These are phyloP conservation scores for Chlorella vulgaris DNA, from an alignment of 139 green algal genomes.

Conservation along the genomic window DNA sequence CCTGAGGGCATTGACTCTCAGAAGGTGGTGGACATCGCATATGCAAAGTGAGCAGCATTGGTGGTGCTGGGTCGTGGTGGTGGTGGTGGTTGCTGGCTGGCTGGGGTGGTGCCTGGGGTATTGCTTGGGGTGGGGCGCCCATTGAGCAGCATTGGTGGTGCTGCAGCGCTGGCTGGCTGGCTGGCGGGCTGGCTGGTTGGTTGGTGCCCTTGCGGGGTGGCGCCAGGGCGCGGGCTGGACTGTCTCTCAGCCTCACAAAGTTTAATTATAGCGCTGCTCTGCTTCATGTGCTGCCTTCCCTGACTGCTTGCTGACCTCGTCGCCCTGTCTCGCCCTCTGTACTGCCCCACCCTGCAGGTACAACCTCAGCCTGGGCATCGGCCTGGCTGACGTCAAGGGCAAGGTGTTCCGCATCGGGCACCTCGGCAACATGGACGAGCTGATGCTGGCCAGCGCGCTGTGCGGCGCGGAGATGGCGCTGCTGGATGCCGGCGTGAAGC, in stretches of 20 bases:
- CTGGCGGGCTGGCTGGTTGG: too few species aligned
- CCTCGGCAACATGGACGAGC: constrained; percentile 98
- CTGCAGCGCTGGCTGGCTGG: too few species aligned
- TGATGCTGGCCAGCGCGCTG: constrained; percentile 89
- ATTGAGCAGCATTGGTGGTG: too few species aligned
- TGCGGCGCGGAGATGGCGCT: constrained; percentile 94
- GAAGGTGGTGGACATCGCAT: constrained; percentile 89
- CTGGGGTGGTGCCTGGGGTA: not conserved
- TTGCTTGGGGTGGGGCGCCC: too few species aligned
- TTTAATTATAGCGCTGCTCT: too few species aligned
- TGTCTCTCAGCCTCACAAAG: too few species aligned
- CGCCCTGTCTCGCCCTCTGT: too few species aligned
- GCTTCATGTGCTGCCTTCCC: not conserved
- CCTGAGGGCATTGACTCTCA: constrained; percentile 87
- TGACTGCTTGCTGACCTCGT: too few species aligned
- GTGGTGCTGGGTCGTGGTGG: too few species aligned
- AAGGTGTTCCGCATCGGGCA: constrained; percentile 99
- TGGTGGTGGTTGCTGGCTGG: not conserved
- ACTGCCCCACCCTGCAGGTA: constrained; percentile 78
- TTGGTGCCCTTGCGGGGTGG: too few species aligned
- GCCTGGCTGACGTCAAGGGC: constrained; percentile 83
- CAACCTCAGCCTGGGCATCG: constrained; percentile 96
- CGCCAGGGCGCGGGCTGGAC: too few species aligned
- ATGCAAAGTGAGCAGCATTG: constrained; percentile 53
- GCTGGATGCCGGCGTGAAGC: constrained; percentile 75